Evolutionary conservation across 2,329 filamentous ascomycete species (phyloP), one percentile per base, ranked within the genome.

Genomic region (Xylariaceae sp.): DNA sequence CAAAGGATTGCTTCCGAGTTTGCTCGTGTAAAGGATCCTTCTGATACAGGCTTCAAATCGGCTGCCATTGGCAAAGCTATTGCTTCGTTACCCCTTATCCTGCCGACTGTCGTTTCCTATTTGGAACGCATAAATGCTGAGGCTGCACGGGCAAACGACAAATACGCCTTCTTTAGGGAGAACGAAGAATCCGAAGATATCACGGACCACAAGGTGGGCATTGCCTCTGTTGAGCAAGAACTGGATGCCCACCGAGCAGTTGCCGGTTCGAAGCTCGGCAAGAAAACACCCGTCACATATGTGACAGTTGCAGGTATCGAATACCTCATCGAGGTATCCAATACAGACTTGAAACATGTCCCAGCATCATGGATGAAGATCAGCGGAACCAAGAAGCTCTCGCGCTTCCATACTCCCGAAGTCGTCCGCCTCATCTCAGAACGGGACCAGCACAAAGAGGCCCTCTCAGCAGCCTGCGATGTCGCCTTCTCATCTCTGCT

Each of bases 331-430:
- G 94, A 97, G 74, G 88, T 99, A 4, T 82, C 89, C 65, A 97
- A 96, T 73, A 74, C 82, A 1, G 84, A 90, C 56, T 81, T 97
- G 61, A 94, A 92, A 72, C 85, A 88, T 59, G 91, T 99, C 0
- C 94, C 94, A 0, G 93, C 94, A 3, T 95, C 90, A 0, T 99
- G 94, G 94, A 81, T 84, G 64, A 97, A 99, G 74, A 90, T 97
- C 68, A 95, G 89, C 59, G 92, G 93, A 53, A 99, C 94, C 5
- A 97, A 97, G 74, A 91, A 90, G 68, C 77, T 92, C 4, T 92
- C 91, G 0, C 87, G 94, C 60, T 99, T 97, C 73, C 94, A 99
- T 75, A 94, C 94, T 0, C 94, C 94, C 3, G 88, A 96, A 67
- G 90, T 97, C 23, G 82, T 96, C 53, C 85, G 85, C 62, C 81